phyloP scores from a whole-genome alignment of 495 filamentous ascomycete species.

The Aspergillus kassunensis region DNA sequence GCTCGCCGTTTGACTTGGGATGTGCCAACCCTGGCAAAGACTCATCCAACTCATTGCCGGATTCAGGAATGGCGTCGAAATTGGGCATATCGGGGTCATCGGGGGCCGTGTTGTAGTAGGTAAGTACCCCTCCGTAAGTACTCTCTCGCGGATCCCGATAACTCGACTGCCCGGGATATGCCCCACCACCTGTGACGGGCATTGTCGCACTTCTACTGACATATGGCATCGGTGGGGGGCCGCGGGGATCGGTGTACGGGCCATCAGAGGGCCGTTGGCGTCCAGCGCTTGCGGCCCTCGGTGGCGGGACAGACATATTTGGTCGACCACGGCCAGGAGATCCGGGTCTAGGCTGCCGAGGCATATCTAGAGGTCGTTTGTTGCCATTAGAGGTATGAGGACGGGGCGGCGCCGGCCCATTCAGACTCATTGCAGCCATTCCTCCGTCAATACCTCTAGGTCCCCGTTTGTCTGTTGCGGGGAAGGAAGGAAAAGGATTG shows the following conservation, averaged over 20 bases:
- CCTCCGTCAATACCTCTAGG: conserved; percentile 41
- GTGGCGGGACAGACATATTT: conserved; percentile 19
- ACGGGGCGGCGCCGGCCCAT: conserved; percentile 31
- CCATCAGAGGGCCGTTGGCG: conserved; percentile 19
- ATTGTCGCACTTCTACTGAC: conserved; percentile 38
- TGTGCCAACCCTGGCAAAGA: conserved; percentile 46
- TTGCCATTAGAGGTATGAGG: conserved; percentile 34
- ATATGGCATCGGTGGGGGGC: conserved; percentile 26
- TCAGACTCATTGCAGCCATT: conserved; percentile 58
- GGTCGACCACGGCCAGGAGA: conserved; percentile 22
- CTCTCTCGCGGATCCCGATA: conserved; percentile 27
- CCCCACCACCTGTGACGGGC: conserved; percentile 22
- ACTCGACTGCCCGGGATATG: conserved; percentile 33
- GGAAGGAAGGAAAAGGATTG: conserved; percentile 66
- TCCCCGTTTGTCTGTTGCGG: conserved; percentile 28
- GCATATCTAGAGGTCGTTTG: conserved; percentile 25
- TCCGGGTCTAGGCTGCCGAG: conserved; percentile 26
- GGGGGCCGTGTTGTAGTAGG: conserved; percentile 32
- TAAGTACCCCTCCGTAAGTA: conserved; percentile 29
- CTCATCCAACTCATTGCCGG: conserved; percentile 43
- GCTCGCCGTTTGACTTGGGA: conserved; percentile 24
- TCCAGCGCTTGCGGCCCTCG: conserved; percentile 27
- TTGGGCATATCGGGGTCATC: conserved; percentile 63
- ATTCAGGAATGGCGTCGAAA: conserved; percentile 61
- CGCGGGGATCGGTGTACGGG: conserved; percentile 28